Evolutionary conservation across 345 rosid species (phyloP).

Genomic region (Eutrema yunnanense): DNA sequence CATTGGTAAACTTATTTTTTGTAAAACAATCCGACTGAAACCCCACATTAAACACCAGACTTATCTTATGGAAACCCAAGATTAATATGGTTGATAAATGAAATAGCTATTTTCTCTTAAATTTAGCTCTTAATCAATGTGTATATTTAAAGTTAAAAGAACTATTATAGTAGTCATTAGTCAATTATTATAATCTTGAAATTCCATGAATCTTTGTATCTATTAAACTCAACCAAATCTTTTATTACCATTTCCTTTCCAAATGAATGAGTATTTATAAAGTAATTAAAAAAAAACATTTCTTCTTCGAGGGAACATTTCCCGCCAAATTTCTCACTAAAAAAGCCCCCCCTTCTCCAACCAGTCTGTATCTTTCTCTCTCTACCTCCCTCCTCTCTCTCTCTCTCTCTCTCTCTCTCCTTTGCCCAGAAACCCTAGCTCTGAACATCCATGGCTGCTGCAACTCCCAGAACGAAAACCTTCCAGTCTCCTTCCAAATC

Average conservation of each 20-base stretch:
- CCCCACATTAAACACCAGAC: background rate
- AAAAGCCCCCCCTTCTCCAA: conserved; percentile 13
- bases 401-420: background rate
- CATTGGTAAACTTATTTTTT: background rate
- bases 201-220: background rate
- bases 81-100: background rate
- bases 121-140: background rate
- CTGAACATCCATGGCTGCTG: conserved; percentile 44
- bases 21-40: background rate
- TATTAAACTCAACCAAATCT: background rate
- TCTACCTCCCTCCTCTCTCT: conserved; percentile 7
- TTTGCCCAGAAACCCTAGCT: conserved; percentile 15
- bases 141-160: background rate
- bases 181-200: background rate
- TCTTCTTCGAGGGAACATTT: conserved; percentile 46
- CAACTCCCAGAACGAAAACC: conserved; percentile 33
- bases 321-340: conserved; percentile 45
- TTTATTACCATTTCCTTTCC: background rate
- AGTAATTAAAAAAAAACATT: conserved; percentile 1
- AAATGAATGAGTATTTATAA: background rate
- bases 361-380: conserved; percentile 4
- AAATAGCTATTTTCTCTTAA: background rate
- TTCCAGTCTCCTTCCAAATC: conserved; percentile 32
- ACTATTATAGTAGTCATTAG: background rate
- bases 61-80: background rate